Evolutionary conservation across 805 yeast species (phyloP).

Genomic region (Wickerhamomyces xylosicus): DNA sequence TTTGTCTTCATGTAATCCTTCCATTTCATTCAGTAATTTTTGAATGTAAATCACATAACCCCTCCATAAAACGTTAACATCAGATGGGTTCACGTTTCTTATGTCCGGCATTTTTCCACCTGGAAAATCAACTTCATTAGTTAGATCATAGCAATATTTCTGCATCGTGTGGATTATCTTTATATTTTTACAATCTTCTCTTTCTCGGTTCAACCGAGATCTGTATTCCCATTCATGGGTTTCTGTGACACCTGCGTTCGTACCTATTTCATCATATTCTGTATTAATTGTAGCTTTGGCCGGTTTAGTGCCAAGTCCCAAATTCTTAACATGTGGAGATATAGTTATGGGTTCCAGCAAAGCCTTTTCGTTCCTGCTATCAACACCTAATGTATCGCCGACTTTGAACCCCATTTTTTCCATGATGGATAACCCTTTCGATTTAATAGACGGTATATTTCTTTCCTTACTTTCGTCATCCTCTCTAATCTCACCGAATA

Average conservation of each 20-base stretch:
- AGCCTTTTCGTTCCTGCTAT: constrained; percentile 13
- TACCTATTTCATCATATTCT: constrained; percentile 1
- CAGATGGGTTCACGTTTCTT: constrained; percentile 19
- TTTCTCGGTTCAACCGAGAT: constrained; percentile 11
- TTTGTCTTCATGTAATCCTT: constrained; percentile 2
- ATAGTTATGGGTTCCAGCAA: constrained; percentile 23
- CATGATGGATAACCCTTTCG: constrained; percentile 43
- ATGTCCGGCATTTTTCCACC: constrained; percentile 6
- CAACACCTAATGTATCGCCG: constrained; percentile 34
- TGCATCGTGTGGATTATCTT: constrained; percentile 23
- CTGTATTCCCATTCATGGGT: constrained; percentile 11
- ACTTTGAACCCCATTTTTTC: constrained; percentile 45
- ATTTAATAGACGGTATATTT: constrained; percentile 12
- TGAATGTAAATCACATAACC: constrained; percentile 18
- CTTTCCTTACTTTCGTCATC: not conserved
- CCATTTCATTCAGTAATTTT: constrained; percentile 4
- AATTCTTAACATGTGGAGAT: constrained; percentile 9
- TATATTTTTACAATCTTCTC: constrained; percentile 6
- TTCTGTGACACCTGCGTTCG: constrained; percentile 5
- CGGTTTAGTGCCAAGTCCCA: constrained; percentile 17
- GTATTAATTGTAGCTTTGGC: constrained; percentile 1
- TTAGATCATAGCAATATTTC: constrained; percentile 27
- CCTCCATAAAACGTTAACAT: constrained; percentile 34
- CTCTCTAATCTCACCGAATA: not conserved
- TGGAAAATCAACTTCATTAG: not conserved